These are phyloP conservation scores for Fraxinus platypoda DNA, from an alignment of 305 asterid species.

Conservation along the genomic window DNA sequence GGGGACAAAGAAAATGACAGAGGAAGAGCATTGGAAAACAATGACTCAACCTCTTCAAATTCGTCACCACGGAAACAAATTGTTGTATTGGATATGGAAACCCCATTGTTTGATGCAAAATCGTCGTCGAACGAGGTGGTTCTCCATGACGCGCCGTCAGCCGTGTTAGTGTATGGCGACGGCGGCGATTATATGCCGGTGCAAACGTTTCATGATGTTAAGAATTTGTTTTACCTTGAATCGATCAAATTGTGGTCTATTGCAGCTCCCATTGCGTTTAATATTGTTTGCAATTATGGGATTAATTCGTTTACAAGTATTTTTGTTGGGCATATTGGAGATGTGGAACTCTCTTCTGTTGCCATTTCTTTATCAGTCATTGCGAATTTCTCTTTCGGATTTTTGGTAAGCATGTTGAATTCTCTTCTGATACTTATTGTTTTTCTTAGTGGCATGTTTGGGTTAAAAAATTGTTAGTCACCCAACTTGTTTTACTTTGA, in stretches of 20 bases:
- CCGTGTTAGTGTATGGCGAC: slow-evolving; percentile 38
- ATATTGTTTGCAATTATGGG: slow-evolving; percentile 84
- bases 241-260: slow-evolving; percentile 75
- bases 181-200: slow-evolving; percentile 63
- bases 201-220: slow-evolving; percentile 39
- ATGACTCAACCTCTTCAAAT: slow-evolving; percentile 56
- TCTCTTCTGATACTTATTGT: background rate
- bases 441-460: background rate
- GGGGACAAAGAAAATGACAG: slow-evolving; percentile 33
- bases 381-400: slow-evolving; percentile 83
- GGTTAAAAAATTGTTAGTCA: background rate
- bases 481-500: background rate
- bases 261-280: slow-evolving; percentile 90
- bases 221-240: slow-evolving; percentile 43
- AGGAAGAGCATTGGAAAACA: slow-evolving; percentile 58
- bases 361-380: slow-evolving; percentile 84
- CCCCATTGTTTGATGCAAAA: slow-evolving; percentile 22
- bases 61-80: slow-evolving; percentile 20
- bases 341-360: slow-evolving; percentile 85
- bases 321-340: slow-evolving; percentile 88
- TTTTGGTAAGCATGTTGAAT: slow-evolving; percentile 61
- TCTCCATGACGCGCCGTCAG: slow-evolving; percentile 79
- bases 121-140: slow-evolving; percentile 20
- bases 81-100: slow-evolving; percentile 50
- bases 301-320: slow-evolving; percentile 83